These are phyloP conservation scores for Echeveria elegans DNA, from an alignment of 164 flowering plant genomes.

Conservation along the genomic window DNA sequence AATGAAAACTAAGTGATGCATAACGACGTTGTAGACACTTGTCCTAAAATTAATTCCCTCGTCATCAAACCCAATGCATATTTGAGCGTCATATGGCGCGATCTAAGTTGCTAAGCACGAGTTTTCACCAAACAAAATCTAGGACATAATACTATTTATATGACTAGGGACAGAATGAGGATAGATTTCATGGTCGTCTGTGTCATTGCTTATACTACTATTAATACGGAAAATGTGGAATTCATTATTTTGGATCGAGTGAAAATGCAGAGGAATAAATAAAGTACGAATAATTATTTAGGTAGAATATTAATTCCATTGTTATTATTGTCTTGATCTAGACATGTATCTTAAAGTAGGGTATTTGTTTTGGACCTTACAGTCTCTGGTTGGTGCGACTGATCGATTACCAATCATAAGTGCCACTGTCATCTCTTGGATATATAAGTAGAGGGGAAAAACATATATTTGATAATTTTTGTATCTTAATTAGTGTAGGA, in stretches of 20 bases:
- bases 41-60: background rate
- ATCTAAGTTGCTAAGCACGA: constrained; percentile 1
- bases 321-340: background rate
- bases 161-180: background rate
- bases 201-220: no score
- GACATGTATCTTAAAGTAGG: background rate
- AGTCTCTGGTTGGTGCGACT: background rate
- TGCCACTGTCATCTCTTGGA: no score
- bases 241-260: no score
- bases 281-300: no score
- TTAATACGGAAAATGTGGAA: background rate
- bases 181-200: background rate
- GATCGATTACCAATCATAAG: background rate
- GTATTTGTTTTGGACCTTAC: background rate
- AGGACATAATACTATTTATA: no score
- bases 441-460: no score
- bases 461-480: no score
- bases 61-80: background rate
- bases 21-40: background rate
- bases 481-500: no score
- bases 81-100: background rate
- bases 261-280: no score
- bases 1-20: background rate
- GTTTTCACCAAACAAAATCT: no score
- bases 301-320: no score